phyloP scores from a whole-genome alignment of 306 rosid species.

The Elaeagnus macrophylla region DNA sequence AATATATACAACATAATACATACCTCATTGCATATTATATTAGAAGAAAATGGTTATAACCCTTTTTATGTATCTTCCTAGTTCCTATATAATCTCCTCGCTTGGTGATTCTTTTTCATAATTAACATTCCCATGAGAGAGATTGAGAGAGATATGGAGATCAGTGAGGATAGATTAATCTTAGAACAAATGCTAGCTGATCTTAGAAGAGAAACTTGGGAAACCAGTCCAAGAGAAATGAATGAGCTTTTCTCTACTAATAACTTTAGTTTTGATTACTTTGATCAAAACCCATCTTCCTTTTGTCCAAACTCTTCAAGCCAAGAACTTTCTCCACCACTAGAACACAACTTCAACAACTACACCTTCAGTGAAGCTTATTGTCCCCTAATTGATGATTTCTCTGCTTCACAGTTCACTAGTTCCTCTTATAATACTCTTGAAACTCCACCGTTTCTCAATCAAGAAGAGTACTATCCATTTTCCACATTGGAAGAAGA shows the following conservation, averaged over 20 bases:
- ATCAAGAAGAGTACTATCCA: conserved; percentile 33
- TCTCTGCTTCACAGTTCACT: conserved; percentile 37
- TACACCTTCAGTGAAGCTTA: conserved; percentile 34
- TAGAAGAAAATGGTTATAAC: conserved; percentile 8
- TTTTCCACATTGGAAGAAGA: conserved; percentile 49
- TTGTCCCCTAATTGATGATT: conserved; percentile 29
- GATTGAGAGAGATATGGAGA: conserved; percentile 46
- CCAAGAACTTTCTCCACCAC: conserved; percentile 36
- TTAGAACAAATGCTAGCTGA: conserved; percentile 49
- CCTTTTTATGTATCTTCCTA: conserved; percentile 9
- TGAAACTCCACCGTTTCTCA: conserved; percentile 29
- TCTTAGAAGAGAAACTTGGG: conserved; percentile 59
- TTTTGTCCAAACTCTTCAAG: conserved; percentile 36
- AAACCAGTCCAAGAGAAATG: conserved; percentile 43
- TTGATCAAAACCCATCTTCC: conserved; percentile 44
- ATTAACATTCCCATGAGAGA: conserved; percentile 35
- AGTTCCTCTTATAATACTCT: conserved; percentile 40
- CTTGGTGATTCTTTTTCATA: conserved; percentile 25
- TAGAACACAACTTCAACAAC: conserved; percentile 24
- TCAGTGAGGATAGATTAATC: conserved; percentile 51
- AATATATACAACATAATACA: too few species aligned
- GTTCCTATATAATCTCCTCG: conserved; percentile 41
- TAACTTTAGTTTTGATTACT: conserved; percentile 29
- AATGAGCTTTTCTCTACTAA: conserved; percentile 42
- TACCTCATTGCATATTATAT: conserved; percentile 17